These are phyloP conservation scores for Vickermania spadyakhi DNA, from an alignment of 208 protist species.

Conservation along the genomic window DNA sequence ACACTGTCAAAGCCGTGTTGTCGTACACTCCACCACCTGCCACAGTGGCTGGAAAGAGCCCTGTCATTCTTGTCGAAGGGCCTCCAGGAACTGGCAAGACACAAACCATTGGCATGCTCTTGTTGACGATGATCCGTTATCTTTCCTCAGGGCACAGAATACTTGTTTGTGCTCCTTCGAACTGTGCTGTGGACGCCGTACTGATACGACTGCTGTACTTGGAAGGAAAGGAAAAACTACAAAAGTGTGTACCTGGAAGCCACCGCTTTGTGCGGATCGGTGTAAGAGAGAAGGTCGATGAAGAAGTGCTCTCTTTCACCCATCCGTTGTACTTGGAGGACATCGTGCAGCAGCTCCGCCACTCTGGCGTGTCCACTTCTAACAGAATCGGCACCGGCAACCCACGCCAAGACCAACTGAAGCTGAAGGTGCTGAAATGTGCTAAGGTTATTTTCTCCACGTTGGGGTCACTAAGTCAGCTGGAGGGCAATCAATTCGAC, in stretches of 20 bases:
- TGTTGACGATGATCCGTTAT: slow-evolving; percentile 56
- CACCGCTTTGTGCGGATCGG: slow-evolving; percentile 40
- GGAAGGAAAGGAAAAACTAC: slow-evolving; percentile 16
- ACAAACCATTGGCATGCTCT: slow-evolving; percentile 71
- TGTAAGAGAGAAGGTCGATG: slow-evolving; percentile 47
- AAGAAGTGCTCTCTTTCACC: slow-evolving; percentile 27
- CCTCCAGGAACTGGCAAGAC: slow-evolving; percentile 89
- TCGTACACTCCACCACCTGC: neutral
- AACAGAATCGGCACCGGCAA: slow-evolving; percentile 5
- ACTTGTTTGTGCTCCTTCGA: slow-evolving; percentile 77
- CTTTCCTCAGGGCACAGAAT: slow-evolving; percentile 24
- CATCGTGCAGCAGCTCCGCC: slow-evolving; percentile 6
- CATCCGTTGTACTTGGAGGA: slow-evolving; percentile 70
- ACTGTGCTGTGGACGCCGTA: slow-evolving; percentile 81
- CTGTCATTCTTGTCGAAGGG: slow-evolving; percentile 73
- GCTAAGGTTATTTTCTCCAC: slow-evolving; percentile 61
- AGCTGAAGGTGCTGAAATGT: slow-evolving; percentile 17
- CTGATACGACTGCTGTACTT: slow-evolving; percentile 39
- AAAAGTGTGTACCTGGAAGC: slow-evolving; percentile 9
- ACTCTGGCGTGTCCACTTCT: neutral
- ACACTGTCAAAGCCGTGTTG: neutral
- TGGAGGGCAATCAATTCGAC: slow-evolving; percentile 50
- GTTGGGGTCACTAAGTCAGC: slow-evolving; percentile 69
- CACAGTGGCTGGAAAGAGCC: slow-evolving; percentile 13
- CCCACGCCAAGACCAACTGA: neutral